Evolutionary conservation across 805 yeast species (phyloP).

Genomic region (Candida bentonensis): DNA sequence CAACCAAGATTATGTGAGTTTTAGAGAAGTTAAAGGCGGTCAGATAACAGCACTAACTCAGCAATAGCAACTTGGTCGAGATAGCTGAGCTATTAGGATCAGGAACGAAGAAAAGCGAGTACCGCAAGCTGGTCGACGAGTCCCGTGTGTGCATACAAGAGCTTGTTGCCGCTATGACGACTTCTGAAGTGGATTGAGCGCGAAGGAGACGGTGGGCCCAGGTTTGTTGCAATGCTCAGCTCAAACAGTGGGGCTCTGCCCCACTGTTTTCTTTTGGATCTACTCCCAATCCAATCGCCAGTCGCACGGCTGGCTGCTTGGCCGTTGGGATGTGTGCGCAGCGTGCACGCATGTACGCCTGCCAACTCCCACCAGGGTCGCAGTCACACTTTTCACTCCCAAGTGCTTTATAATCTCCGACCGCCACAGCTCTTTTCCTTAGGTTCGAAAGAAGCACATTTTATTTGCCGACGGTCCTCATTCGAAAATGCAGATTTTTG

Average conservation of each 20-base stretch:
- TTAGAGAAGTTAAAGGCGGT: not conserved
- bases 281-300: too few relatives aligned
- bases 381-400: too few relatives aligned
- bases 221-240: too few relatives aligned
- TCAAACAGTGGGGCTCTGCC: too few relatives aligned
- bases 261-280: too few relatives aligned
- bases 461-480: constrained; percentile 24
- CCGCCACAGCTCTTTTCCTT: constrained; percentile 8
- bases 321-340: too few relatives aligned
- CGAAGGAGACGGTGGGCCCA: too few relatives aligned
- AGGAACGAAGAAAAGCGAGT: not conserved
- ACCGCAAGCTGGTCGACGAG: not conserved
- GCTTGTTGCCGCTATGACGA: not conserved
- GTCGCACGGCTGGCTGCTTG: too few relatives aligned
- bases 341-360: too few relatives aligned
- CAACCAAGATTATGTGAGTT: not conserved
- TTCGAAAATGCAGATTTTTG: constrained; percentile 58
- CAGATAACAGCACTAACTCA: not conserved
- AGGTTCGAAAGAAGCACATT: constrained; percentile 16
- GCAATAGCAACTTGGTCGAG: not conserved
- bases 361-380: too few relatives aligned
- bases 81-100: not conserved
- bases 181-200: not conserved
- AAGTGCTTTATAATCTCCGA: too few relatives aligned
- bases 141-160: not conserved